Percentiles rank a stretch among this genome's conserved stretches.
Conservation (phyloP, 2,329 filamentous ascomycete genomes). For the Elsinoe batatas region DNA sequence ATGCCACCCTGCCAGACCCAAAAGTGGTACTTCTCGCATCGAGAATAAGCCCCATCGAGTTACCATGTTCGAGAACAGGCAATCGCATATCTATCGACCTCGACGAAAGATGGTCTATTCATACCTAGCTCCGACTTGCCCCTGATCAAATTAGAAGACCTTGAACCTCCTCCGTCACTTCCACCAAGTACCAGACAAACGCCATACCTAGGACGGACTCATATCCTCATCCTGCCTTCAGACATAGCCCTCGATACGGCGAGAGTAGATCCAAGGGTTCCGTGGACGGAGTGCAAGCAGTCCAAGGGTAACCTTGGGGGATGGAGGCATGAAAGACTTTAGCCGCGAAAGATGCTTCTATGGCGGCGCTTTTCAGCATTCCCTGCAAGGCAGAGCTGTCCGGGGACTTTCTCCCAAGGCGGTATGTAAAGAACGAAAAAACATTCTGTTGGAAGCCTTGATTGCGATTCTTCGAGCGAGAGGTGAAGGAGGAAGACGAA, state of each 20-base stretch:
- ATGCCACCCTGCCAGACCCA: constrained; percentile 34
- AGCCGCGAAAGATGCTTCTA: constrained; percentile 81
- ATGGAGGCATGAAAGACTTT: constrained; percentile 52
- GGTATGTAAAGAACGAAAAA: constrained; percentile 31
- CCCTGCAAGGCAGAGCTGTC: constrained; percentile 59
- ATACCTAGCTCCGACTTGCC: constrained; percentile 37
- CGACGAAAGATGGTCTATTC: constrained; percentile 68
- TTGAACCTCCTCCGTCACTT: constrained; percentile 27
- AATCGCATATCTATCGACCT: constrained; percentile 99
- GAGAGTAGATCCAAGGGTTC: constrained; percentile 28
- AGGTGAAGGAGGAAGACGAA: constrained; percentile 48
- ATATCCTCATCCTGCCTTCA: constrained; percentile 65
- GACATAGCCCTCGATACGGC: constrained; percentile 6
- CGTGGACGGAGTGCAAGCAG: constrained; percentile 43
- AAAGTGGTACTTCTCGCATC: constrained; percentile 72
- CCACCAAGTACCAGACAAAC: constrained; percentile 23
- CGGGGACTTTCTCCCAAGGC: constrained; percentile 99
- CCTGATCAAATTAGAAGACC: constrained; percentile 23
- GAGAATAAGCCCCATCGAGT: constrained; percentile 99
- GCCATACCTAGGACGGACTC: constrained; percentile 57
- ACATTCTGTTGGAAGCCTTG: constrained; percentile 92
- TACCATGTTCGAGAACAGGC: constrained; percentile 53
- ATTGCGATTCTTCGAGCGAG: constrained; percentile 99
- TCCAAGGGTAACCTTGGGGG: constrained; percentile 40
- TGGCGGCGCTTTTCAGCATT: constrained; percentile 98